A percentile compares a stretch with the other conserved stretches of the same genome.
Evolutionary conservation across 2,329 filamentous ascomycete genomes (phyloP).

Genomic region (Tolypocladium ophioglossoides): DNA sequence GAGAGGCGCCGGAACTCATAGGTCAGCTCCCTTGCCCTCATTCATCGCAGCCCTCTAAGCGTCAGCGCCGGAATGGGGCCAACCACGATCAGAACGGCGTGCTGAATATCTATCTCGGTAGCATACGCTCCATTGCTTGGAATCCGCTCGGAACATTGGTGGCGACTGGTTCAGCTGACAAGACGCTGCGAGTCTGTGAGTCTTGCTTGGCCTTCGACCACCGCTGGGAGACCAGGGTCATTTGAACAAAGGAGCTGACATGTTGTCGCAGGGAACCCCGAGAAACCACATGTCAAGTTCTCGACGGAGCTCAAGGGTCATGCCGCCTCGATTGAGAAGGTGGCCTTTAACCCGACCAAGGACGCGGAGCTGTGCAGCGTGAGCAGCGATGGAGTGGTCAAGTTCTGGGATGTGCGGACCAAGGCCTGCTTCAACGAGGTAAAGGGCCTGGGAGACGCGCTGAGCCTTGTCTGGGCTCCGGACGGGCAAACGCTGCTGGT

Average conservation of each 20-base stretch:
- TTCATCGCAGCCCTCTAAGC: neutral
- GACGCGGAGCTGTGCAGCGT: conserved; percentile 70
- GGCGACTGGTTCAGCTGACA: conserved; percentile 66
- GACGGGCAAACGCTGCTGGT: conserved; percentile 60
- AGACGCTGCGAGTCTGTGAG: conserved; percentile 62
- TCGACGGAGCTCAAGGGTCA: conserved; percentile 68
- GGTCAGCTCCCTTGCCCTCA: conserved; percentile 31
- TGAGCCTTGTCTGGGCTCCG: conserved; percentile 64
- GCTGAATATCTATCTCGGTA: conserved; percentile 19
- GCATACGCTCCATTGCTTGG: conserved; percentile 76
- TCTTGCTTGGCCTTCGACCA: conserved; percentile 5
- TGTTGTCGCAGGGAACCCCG: conserved; percentile 54
- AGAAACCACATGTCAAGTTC: conserved; percentile 61
- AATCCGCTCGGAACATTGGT: conserved; percentile 76
- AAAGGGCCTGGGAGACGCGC: conserved; percentile 53
- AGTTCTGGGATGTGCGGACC: conserved; percentile 71
- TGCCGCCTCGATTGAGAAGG: conserved; percentile 55
- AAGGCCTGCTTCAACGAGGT: conserved; percentile 62
- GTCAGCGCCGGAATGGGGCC: neutral
- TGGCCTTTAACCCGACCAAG: conserved; percentile 67
- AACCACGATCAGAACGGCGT: neutral
- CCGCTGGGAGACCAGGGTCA: neutral
- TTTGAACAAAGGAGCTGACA: neutral
- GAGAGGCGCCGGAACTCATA: conserved; percentile 43
- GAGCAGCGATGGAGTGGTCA: conserved; percentile 61